phyloP scores from a whole-genome alignment of 2,329 filamentous ascomycete species.

The Aspergillus tanneri region DNA sequence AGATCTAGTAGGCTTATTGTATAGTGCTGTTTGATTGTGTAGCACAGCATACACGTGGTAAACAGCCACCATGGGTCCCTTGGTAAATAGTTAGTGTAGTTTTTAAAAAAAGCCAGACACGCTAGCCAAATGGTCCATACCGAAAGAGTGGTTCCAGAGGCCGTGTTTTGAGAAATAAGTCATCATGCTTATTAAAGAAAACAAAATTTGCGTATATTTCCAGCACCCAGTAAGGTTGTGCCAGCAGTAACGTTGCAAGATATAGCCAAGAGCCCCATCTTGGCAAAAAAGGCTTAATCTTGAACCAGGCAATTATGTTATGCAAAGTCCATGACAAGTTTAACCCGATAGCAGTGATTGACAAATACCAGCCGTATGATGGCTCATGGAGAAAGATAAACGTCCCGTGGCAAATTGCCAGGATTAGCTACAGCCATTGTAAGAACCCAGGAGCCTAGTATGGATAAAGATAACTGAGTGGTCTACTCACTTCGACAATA shows the following conservation, averaged over 20 bases:
- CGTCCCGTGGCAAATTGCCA: conserved; percentile 57
- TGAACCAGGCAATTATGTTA: conserved; percentile 67
- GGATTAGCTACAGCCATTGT: conserved; percentile 46
- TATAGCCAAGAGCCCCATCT: too few relatives aligned
- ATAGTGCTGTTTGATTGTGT: conserved; percentile 59
- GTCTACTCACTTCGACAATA: not conserved
- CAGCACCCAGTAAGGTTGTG: too few relatives aligned
- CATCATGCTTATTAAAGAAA: conserved; percentile 58
- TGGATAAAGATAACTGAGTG: not conserved
- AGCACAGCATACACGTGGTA: conserved; percentile 56
- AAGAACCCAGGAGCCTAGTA: not conserved
- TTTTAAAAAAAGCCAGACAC: not conserved
- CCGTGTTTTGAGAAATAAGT: not conserved
- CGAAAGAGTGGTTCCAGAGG: not conserved
- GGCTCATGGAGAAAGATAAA: conserved; percentile 58
- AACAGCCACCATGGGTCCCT: conserved; percentile 30
- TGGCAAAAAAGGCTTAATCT: too few relatives aligned
- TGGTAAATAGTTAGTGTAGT: not conserved
- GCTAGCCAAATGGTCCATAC: too few relatives aligned
- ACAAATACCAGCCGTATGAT: conserved; percentile 63
- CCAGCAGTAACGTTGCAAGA: too few relatives aligned
- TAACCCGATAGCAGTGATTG: conserved; percentile 58
- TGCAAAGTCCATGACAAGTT: conserved; percentile 64
- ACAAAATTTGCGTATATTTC: conserved; percentile 66
- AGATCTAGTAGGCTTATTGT: conserved; percentile 56